These are phyloP conservation scores for Rhamnella rubrinervis DNA, from an alignment of 331 rosid species.

Conservation along the genomic window DNA sequence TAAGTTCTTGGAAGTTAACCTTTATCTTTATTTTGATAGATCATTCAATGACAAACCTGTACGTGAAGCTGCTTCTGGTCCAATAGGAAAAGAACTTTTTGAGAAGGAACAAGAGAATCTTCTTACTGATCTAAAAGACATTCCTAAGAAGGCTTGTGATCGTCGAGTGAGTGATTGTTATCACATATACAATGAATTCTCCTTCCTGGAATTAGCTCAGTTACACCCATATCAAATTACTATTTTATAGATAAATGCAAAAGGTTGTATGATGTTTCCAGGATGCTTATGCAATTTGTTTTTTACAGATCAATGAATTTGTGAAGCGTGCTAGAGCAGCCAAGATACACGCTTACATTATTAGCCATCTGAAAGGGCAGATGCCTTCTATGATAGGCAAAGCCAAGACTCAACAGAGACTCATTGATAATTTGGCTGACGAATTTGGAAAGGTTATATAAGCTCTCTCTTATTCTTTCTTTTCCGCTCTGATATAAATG, in stretches of 20 bases:
- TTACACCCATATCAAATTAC: not conserved
- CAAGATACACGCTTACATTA: constrained; percentile 81
- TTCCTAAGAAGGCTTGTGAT: constrained; percentile 89
- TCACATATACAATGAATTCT: not conserved
- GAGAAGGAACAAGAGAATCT: constrained; percentile 90
- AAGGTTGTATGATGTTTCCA: not conserved
- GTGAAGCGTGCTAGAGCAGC: constrained; percentile 93
- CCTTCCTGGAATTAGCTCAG: not conserved
- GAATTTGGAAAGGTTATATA: constrained; percentile 76
- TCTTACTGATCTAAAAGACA: constrained; percentile 80
- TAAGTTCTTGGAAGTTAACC: constrained; percentile 5
- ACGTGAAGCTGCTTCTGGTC: constrained; percentile 70
- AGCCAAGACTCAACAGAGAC: constrained; percentile 73
- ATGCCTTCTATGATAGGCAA: constrained; percentile 91
- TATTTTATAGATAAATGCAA: not conserved
- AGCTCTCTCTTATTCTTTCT: not conserved
- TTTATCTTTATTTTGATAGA: constrained; percentile 39
- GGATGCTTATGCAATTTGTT: not conserved
- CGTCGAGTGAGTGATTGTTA: constrained; percentile 58
- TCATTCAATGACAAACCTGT: constrained; percentile 90
- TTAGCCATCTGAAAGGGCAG: constrained; percentile 79
- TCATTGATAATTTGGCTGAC: constrained; percentile 60
- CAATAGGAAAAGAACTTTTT: constrained; percentile 79
- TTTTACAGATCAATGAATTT: constrained; percentile 73
- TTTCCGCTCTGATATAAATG: not conserved